phyloP scores from a whole-genome alignment of 1,284 basidiomycete genomes.

The Vanrija pseudolonga region DNA sequence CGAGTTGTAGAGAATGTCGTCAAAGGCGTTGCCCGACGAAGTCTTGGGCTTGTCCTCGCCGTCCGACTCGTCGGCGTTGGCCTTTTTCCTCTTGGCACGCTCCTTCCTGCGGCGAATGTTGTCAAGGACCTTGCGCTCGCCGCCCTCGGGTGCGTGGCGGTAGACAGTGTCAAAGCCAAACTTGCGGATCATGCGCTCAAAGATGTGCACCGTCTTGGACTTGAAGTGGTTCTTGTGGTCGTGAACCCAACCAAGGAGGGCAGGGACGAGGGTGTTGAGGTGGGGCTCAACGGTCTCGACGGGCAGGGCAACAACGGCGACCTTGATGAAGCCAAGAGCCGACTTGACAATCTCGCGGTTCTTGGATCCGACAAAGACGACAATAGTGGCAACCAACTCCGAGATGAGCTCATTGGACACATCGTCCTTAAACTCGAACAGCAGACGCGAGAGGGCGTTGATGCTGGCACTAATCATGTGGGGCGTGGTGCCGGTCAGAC shows the following conservation, averaged over 20 bases:
- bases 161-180: slow-evolving; percentile 82
- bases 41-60: slow-evolving; percentile 52
- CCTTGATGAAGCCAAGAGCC: slow-evolving; percentile 90
- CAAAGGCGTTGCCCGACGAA: slow-evolving; percentile 77
- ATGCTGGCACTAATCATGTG: slow-evolving; percentile 99
- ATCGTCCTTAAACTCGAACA: slow-evolving; percentile 92
- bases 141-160: slow-evolving; percentile 55
- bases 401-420: slow-evolving; percentile 73
- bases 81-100: slow-evolving; percentile 73
- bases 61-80: slow-evolving; percentile 52
- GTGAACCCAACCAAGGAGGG: slow-evolving; percentile 84
- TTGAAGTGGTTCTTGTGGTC: slow-evolving; percentile 99
- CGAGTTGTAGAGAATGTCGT: slow-evolving; percentile 91
- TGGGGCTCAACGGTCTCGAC: slow-evolving; percentile 68
- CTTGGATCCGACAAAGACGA: slow-evolving; percentile 84
- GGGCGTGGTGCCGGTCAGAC: slow-evolving; percentile 85
- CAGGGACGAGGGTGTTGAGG: slow-evolving; percentile 73
- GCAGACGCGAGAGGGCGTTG: slow-evolving; percentile 84
- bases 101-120: slow-evolving; percentile 93
- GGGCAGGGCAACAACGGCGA: slow-evolving; percentile 81
- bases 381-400: slow-evolving; percentile 80
- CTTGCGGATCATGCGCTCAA: slow-evolving; percentile 89
- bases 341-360: slow-evolving; percentile 99
- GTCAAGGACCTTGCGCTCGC: slow-evolving; percentile 71
- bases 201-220: slow-evolving; percentile 90